A percentile compares a stretch with the other conserved stretches of the same genome.
Evolutionary conservation across 2,329 filamentous ascomycete species (phyloP).

Genomic region (Colletotrichum shisoi): DNA sequence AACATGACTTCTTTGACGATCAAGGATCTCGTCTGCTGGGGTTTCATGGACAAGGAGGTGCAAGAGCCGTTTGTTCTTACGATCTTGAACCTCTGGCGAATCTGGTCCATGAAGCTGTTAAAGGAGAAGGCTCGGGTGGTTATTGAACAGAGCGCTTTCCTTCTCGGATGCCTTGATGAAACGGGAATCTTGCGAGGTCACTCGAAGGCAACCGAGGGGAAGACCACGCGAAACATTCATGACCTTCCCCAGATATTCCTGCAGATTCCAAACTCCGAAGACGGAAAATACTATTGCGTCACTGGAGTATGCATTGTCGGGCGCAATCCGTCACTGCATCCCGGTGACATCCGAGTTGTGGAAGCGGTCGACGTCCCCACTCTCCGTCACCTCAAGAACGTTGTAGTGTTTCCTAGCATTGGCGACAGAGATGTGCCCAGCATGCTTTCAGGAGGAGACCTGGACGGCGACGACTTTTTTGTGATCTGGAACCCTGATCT

Average conservation of each 20-base stretch:
- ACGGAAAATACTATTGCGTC: conserved; percentile 68
- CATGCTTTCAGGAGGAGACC: conserved; percentile 95
- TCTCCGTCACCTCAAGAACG: conserved; percentile 81
- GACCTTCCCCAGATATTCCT: conserved; percentile 86
- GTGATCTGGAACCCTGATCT: conserved; percentile 87
- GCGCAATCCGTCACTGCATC: conserved; percentile 91
- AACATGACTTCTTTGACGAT: conserved; percentile 81
- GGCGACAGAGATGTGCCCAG: conserved; percentile 86
- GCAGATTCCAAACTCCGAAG: conserved; percentile 71
- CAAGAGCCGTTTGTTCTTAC: conserved; percentile 84
- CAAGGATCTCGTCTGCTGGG: conserved; percentile 77
- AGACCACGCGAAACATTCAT: conserved; percentile 54
- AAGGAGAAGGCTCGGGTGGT: conserved; percentile 92
- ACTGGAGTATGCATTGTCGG: conserved; percentile 83
- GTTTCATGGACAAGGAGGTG: conserved; percentile 71
- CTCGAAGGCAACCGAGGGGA: conserved; percentile 56
- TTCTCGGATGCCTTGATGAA: conserved; percentile 90
- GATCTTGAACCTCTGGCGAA: conserved; percentile 81
- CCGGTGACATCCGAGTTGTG: conserved; percentile 89
- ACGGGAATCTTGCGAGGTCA: conserved; percentile 78
- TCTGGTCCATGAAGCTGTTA: conserved; percentile 87
- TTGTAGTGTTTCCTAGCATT: conserved; percentile 84
- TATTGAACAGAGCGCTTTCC: conserved; percentile 82
- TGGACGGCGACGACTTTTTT: conserved; percentile 96
- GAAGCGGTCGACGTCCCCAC: conserved; percentile 77